Conservation (phyloP, 768 basidiomycete genomes). For the Tricholoma bakamatsutake region DNA sequence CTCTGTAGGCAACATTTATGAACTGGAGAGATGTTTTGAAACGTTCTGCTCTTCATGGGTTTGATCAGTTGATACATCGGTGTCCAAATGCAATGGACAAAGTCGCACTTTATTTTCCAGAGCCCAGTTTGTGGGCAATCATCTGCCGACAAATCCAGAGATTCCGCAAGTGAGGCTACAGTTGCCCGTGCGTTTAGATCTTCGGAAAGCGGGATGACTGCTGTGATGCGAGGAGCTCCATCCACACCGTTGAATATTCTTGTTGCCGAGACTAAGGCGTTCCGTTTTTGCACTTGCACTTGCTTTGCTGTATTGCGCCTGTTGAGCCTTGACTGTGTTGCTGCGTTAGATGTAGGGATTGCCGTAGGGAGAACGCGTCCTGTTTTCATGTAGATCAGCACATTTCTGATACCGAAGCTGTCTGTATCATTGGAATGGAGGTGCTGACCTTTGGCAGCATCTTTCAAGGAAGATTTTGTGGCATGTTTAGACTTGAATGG, state of each 20-base stretch:
- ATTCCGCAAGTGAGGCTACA: slow-evolving; percentile 51
- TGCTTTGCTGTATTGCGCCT: slow-evolving; percentile 85
- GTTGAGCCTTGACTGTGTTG: slow-evolving; percentile 70
- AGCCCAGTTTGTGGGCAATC: slow-evolving; percentile 48
- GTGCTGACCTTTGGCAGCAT: slow-evolving; percentile 70
- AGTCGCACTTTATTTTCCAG: slow-evolving; percentile 63
- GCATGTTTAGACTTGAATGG: slow-evolving; percentile 88
- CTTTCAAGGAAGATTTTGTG: slow-evolving; percentile 78
- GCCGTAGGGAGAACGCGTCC: slow-evolving; percentile 57
- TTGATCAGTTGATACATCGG: neutral
- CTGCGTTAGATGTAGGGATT: slow-evolving; percentile 37
- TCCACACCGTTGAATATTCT: slow-evolving; percentile 77
- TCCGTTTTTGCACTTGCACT: slow-evolving; percentile 65
- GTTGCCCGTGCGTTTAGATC: slow-evolving; percentile 52
- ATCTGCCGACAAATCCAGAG: slow-evolving; percentile 49
- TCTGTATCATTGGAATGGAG: neutral
- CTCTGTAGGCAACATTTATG: slow-evolving; percentile 65
- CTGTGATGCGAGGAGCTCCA: slow-evolving; percentile 79
- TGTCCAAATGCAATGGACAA: neutral
- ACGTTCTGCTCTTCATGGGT: slow-evolving; percentile 60
- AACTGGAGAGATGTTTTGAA: slow-evolving; percentile 93
- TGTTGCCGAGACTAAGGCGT: slow-evolving; percentile 59
- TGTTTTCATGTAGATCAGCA: slow-evolving; percentile 19
- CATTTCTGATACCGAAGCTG: neutral
- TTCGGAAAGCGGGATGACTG: slow-evolving; percentile 76